Evolutionary conservation across 768 basidiomycete genomes (phyloP).

Genomic region (Podaxis sp.): DNA sequence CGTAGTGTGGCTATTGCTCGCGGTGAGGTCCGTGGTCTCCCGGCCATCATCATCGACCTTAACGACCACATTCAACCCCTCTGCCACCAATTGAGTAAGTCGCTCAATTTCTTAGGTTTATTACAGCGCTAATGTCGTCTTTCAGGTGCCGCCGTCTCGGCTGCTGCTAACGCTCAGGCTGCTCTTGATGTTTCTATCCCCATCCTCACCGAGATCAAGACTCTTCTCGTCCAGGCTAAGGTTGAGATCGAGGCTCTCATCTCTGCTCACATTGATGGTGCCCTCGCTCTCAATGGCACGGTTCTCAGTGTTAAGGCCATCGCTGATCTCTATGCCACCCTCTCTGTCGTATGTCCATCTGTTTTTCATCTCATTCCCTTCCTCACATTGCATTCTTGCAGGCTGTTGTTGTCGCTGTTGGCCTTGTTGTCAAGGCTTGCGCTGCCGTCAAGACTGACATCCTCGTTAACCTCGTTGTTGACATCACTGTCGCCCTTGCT

Average conservation of each 20-base stretch:
- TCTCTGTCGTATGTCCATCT: conserved; percentile 17
- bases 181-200: conserved; percentile 17
- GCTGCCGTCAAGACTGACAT: conserved; percentile 11
- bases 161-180: not conserved
- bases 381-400: not conserved
- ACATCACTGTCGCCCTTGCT: conserved; percentile 12
- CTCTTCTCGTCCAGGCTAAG: conserved; percentile 11
- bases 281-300: conserved; percentile 17
- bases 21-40: not conserved
- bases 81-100: conserved; percentile 8
- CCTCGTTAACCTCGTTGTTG: conserved; percentile 14
- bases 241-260: conserved; percentile 18
- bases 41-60: conserved; percentile 3
- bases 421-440: conserved; percentile 2
- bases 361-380: not conserved
- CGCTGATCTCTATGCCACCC: conserved; percentile 12
- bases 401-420: not conserved
- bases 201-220: conserved; percentile 18
- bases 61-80: conserved; percentile 14
- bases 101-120: not conserved
- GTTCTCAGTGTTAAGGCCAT: conserved; percentile 16
- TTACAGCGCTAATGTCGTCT: not conserved
- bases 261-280: conserved; percentile 8
- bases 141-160: not conserved
- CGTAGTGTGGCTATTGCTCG: too few relatives aligned